phyloP scores from a whole-genome alignment of 345 rosid species.

The Alliaria petiolata region DNA sequence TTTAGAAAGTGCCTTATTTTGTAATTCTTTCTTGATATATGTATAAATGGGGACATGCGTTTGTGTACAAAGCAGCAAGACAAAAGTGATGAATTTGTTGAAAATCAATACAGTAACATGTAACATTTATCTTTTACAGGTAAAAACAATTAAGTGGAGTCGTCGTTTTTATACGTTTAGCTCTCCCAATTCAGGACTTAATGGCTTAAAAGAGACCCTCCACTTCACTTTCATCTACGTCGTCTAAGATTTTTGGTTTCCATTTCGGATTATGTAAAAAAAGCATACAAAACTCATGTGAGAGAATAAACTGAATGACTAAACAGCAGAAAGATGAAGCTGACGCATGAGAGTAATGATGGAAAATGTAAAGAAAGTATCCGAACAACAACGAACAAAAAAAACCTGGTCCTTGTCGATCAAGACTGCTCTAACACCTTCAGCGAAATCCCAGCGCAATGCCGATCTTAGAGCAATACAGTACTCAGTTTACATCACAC shows the following conservation, averaged over 20 bases:
- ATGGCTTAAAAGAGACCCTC: constrained; percentile 58
- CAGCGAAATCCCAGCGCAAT: too few relatives aligned
- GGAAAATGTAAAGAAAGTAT: too few relatives aligned
- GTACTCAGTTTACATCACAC: constrained; percentile 88
- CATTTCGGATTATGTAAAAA: constrained; percentile 82
- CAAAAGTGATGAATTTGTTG: background rate
- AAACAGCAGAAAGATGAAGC: background rate
- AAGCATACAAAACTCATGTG: background rate
- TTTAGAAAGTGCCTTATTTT: too few relatives aligned
- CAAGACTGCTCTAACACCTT: constrained; percentile 89
- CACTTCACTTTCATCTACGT: constrained; percentile 57
- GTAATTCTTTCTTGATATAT: too few relatives aligned
- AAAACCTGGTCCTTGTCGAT: constrained; percentile 92
- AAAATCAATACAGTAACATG: background rate
- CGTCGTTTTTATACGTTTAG: constrained; percentile 39
- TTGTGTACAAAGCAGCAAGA: too few relatives aligned
- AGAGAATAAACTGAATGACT: background rate
- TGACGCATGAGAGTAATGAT: too few relatives aligned
- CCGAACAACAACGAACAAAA: too few relatives aligned
- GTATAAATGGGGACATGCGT: too few relatives aligned
- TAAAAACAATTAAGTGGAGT: background rate
- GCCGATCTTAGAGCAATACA: too few relatives aligned
- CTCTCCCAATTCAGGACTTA: constrained; percentile 52
- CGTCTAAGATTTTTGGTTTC: constrained; percentile 67
- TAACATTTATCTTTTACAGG: background rate